phyloP scores from a whole-genome alignment of 192 early-diverging fungal species.

The Piromyces finnis region DNA sequence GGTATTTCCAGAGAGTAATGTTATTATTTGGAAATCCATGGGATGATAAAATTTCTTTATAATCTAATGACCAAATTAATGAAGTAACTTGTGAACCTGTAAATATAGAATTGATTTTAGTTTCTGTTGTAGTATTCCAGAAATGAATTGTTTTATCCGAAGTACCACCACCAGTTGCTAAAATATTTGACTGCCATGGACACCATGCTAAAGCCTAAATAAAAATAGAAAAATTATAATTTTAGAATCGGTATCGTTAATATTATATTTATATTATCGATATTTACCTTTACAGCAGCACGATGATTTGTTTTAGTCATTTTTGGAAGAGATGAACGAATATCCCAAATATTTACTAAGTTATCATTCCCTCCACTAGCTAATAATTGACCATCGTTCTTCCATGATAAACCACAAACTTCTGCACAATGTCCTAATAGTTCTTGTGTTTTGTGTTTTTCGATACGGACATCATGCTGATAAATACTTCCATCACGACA shows the following conservation, averaged over 20 bases:
- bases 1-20: constrained; percentile 30
- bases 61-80: constrained; percentile 25
- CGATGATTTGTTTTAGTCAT: constrained; percentile 29
- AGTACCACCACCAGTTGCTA: constrained; percentile 36
- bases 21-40: constrained; percentile 34
- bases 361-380: constrained; percentile 42
- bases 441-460: constrained; percentile 59
- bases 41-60: constrained; percentile 31
- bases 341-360: constrained; percentile 38
- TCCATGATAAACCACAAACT: constrained; percentile 30
- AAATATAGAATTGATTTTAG: constrained; percentile 13
- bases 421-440: constrained; percentile 45
- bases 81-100: constrained; percentile 39
- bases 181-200: constrained; percentile 57
- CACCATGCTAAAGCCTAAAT: constrained; percentile 81
- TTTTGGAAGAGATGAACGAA: constrained; percentile 14
- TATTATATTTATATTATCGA: too few relatives aligned
- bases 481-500: constrained; percentile 79
- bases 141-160: constrained; percentile 30
- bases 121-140: constrained; percentile 26
- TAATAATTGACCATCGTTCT: constrained; percentile 22
- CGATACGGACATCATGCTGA: constrained; percentile 85
- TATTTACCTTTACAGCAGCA: constrained; percentile 31
- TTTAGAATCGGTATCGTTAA: too few relatives aligned
- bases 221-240: not conserved